A percentile compares a stretch with the other conserved stretches of the same genome.
Evolutionary conservation across 2,329 filamentous ascomycete genomes (phyloP).

Genomic region (Aspergillus chevalieri): DNA sequence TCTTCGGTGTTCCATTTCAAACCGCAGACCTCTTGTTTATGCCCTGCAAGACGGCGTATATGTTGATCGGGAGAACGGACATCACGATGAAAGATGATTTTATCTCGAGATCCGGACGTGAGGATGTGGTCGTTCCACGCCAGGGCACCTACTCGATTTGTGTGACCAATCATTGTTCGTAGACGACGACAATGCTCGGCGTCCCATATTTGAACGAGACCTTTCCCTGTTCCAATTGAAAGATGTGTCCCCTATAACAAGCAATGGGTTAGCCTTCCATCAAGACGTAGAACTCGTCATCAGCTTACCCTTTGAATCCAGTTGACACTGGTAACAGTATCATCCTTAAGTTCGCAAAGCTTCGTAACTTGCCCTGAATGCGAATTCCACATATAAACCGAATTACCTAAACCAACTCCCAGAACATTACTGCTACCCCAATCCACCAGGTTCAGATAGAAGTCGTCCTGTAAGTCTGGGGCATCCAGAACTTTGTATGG

Average conservation of each 20-base stretch:
- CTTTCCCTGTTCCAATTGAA: constrained; percentile 89
- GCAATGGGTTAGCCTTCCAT: constrained; percentile 8
- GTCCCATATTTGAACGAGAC: constrained; percentile 96
- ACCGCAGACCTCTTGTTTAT: constrained; percentile 97
- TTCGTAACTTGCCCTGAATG: constrained; percentile 86
- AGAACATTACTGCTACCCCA: constrained; percentile 95
- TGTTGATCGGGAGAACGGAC: constrained; percentile 89
- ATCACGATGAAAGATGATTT: constrained; percentile 90
- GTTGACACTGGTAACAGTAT: constrained; percentile 91
- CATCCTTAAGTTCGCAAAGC: constrained; percentile 84
- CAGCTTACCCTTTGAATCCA: constrained; percentile 79
- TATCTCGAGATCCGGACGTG: constrained; percentile 88
- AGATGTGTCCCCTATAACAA: constrained; percentile 69
- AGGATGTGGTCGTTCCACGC: constrained; percentile 99
- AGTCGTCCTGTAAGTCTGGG: constrained; percentile 91
- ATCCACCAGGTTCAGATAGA: constrained; percentile 94
- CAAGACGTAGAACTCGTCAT: neutral
- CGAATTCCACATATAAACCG: constrained; percentile 98
- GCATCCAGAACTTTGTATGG: constrained; percentile 97
- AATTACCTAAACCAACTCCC: constrained; percentile 84
- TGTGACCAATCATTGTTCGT: constrained; percentile 95
- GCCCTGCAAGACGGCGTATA: constrained; percentile 77
- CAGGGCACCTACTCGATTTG: constrained; percentile 82
- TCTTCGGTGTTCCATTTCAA: constrained; percentile 96
- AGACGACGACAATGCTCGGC: constrained; percentile 78